Evolutionary conservation across 768 basidiomycete species (phyloP).

Genomic region (Phaeotremella fagi): DNA sequence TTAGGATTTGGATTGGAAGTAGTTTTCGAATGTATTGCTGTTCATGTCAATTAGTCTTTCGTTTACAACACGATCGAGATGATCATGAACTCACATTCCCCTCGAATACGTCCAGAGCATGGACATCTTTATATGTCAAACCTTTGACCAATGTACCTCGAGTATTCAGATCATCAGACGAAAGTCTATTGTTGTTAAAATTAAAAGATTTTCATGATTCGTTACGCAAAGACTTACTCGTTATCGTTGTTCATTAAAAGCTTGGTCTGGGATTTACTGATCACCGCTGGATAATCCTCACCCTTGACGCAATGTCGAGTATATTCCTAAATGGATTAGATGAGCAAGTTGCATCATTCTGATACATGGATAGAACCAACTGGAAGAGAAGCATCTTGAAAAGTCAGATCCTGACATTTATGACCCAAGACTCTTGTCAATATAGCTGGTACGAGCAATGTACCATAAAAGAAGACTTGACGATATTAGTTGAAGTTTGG

Average conservation of each 20-base stretch:
- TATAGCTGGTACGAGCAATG: constrained; percentile 80
- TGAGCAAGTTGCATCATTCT: neutral
- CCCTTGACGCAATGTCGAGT: constrained; percentile 74
- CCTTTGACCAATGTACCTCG: constrained; percentile 75
- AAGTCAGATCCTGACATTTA: constrained; percentile 59
- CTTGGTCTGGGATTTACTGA: constrained; percentile 58
- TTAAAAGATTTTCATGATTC: neutral
- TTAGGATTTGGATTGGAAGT: constrained; percentile 60
- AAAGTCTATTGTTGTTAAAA: neutral
- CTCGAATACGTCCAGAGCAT: constrained; percentile 74
- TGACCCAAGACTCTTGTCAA: constrained; percentile 70
- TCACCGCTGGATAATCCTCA: constrained; percentile 78
- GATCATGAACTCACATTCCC: constrained; percentile 55
- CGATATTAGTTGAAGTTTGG: no score
- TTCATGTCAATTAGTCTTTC: neutral
- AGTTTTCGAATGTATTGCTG: constrained; percentile 68
- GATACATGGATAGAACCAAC: constrained; percentile 51
- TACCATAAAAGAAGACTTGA: constrained; percentile 78
- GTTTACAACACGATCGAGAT: neutral
- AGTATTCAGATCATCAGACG: constrained; percentile 62
- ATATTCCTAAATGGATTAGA: constrained; percentile 55
- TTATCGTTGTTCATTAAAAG: constrained; percentile 54
- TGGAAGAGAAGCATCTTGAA: constrained; percentile 68
- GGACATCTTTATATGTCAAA: constrained; percentile 61
- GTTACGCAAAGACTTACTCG: constrained; percentile 13